A percentile compares a stretch with the other conserved stretches of the same genome.
These are phyloP conservation scores for Rosa hybrid DNA, from an alignment of 331 rosid genomes.

Conservation along the genomic window DNA sequence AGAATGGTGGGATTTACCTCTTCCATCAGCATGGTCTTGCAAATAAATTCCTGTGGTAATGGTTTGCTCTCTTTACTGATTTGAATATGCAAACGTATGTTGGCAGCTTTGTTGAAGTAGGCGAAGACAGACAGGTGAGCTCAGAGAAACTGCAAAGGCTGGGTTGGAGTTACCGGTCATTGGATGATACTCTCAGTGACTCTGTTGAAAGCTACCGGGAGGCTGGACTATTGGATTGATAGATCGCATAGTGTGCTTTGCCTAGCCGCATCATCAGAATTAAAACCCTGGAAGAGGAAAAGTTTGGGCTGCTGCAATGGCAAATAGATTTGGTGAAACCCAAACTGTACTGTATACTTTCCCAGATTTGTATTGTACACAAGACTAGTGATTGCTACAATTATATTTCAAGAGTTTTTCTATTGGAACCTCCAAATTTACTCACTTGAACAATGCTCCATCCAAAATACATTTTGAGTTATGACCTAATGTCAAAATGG, in stretches of 20 bases:
- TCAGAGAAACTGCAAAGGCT: conserved; percentile 24
- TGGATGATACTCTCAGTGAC: too few relatives aligned
- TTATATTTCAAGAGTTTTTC: too few relatives aligned
- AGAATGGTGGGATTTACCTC: background rate
- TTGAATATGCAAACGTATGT: background rate
- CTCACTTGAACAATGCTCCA: too few relatives aligned
- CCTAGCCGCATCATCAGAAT: background rate
- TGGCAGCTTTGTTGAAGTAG: conserved; percentile 51
- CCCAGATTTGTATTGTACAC: too few relatives aligned
- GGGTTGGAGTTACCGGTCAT: too few relatives aligned
- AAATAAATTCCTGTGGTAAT: background rate
- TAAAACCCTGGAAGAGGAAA: background rate
- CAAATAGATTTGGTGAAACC: background rate
- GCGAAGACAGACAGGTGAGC: background rate
- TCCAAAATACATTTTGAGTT: too few relatives aligned
- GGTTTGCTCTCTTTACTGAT: background rate
- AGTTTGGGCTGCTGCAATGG: background rate
- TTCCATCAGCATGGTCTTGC: background rate
- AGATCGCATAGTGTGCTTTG: background rate
- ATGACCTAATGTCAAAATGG: too few relatives aligned
- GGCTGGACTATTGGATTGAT: too few relatives aligned
- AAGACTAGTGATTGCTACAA: too few relatives aligned
- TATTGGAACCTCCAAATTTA: too few relatives aligned
- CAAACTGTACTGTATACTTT: background rate
- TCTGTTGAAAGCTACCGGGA: too few relatives aligned